phyloP scores from a whole-genome alignment of 352 stramenopile species.

The Phytophthora chlamydospora region DNA sequence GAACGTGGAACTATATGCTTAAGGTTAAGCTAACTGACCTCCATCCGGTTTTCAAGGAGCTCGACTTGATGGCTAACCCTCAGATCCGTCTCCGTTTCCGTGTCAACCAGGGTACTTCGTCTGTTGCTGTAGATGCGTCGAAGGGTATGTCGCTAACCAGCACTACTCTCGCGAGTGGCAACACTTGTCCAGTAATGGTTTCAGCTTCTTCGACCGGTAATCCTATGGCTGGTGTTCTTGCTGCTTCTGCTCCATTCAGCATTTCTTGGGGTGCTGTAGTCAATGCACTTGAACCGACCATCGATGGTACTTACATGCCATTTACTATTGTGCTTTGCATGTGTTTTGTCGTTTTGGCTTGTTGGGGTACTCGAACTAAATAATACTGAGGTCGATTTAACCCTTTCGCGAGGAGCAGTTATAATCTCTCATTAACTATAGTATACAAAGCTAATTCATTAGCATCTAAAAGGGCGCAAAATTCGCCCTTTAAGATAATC shows the following conservation, averaged over 20 bases:
- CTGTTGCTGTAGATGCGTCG: background rate
- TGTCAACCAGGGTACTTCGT: slow-evolving; percentile 9
- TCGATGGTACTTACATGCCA: background rate
- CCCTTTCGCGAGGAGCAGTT: no score
- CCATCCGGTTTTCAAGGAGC: slow-evolving; percentile 9
- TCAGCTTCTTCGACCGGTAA: background rate
- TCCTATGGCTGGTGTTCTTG: background rate
- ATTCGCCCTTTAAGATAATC: no score
- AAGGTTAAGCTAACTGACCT: slow-evolving; percentile 9
- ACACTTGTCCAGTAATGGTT: background rate
- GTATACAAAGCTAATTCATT: no score
- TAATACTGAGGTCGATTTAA: no score
- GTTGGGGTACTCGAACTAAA: no score
- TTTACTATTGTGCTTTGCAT: no score
- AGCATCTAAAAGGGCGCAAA: no score
- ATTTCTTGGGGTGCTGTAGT: background rate
- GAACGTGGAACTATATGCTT: slow-evolving; percentile 13
- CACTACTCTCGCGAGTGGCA: slow-evolving; percentile 1
- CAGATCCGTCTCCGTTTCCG: slow-evolving; percentile 16
- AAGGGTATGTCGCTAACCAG: background rate
- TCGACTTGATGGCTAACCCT: slow-evolving; percentile 12
- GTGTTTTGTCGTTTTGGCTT: no score
- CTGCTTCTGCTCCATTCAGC: slow-evolving; percentile 1
- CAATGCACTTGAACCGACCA: background rate
- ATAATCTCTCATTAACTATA: no score